A percentile compares a stretch with the other conserved stretches of the same genome.
phyloP scores from a whole-genome alignment of 768 basidiomycete species.

The Porphyrellus cyaneotinctus region DNA sequence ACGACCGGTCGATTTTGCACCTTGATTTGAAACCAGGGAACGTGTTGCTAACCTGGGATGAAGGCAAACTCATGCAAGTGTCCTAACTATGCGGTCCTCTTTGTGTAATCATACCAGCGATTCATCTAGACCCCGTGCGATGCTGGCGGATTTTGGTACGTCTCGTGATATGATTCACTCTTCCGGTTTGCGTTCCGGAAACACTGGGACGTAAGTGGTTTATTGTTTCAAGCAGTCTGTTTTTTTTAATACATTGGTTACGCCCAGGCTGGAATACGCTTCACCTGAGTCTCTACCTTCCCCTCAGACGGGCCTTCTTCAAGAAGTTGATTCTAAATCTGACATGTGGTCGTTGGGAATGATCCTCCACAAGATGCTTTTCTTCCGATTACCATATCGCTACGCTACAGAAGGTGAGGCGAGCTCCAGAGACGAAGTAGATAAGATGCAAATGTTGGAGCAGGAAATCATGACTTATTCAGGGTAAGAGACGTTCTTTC shows the following conservation, averaged over 20 bases:
- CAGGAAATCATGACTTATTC: constrained; percentile 69
- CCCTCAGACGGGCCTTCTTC: constrained; percentile 57
- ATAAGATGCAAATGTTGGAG: constrained; percentile 68
- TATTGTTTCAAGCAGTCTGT: neutral
- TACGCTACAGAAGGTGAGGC: constrained; percentile 62
- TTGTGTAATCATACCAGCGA: neutral
- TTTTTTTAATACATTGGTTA: neutral
- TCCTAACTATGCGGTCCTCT: neutral
- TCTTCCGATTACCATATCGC: constrained; percentile 83
- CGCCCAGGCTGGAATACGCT: constrained; percentile 73
- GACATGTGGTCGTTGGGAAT: constrained; percentile 99
- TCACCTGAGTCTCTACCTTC: constrained; percentile 84
- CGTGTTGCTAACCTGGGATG: constrained; percentile 88
- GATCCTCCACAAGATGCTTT: constrained; percentile 90
- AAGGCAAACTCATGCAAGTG: constrained; percentile 72
- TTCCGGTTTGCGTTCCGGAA: constrained; percentile 71
- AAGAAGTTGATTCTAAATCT: constrained; percentile 77
- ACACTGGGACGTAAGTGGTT: constrained; percentile 83
- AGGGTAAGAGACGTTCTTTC: constrained; percentile 47
- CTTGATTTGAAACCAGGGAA: constrained; percentile 94
- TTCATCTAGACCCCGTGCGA: constrained; percentile 71
- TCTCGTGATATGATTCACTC: constrained; percentile 85
- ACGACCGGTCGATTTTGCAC: constrained; percentile 82
- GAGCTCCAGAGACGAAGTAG: constrained; percentile 46
- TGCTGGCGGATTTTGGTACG: constrained; percentile 95